Base-by-base conservation (phyloP, 225 moss, liverwort and hornwort species). In the Neckera pumila region DNA sequence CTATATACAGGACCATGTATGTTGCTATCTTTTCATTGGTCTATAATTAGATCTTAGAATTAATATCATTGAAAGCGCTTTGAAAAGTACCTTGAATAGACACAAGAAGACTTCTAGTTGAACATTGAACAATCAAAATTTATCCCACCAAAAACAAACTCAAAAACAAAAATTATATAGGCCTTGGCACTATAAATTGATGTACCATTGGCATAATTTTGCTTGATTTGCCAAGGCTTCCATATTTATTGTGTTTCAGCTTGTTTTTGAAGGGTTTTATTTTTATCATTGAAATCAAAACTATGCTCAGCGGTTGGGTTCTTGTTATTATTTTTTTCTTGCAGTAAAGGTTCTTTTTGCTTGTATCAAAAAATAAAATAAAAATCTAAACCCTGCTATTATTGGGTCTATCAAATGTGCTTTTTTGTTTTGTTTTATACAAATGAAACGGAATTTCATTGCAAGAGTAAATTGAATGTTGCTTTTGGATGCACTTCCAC, bases 181-280 rank as follows among this genome's bases (percentile, higher is more conserved):
- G 2, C 47, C 2, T 5, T 4, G 30, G 1, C 2, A 40, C 2
- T 0, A 0, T 25, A 42, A 42, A 42, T 42, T 42, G 9, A 26
- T 27, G 3, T 27, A 42, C 2, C 27, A 14, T 71, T 42, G 18
- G 0, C 18, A 45, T 11, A 11, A 47, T 74, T 47, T 74, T 47
- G 7, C 11, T 47, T 47, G 43, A 73, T 28, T 31, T 20, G 7
- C 12, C 2, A 12, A 31, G 0, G 7, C 7, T 0, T 47, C 19
- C 20, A 12, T 7, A 19, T 19, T 31, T 49, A 11, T 31, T 43
- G 2, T 47, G 4, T 18, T 9, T 11, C 15, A 30, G 2, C 47
- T 74, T 18, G 4, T 2, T 47, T 47, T 7, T 7, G 8, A 31
- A 19, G 17, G 6, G 0, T 1, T 31, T 31, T 47, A 9, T 30